Evolutionary conservation across 78 protist genomes (phyloP), one percentile per base, ranked within the genome.

Genomic region (Isochrysis galbana): DNA sequence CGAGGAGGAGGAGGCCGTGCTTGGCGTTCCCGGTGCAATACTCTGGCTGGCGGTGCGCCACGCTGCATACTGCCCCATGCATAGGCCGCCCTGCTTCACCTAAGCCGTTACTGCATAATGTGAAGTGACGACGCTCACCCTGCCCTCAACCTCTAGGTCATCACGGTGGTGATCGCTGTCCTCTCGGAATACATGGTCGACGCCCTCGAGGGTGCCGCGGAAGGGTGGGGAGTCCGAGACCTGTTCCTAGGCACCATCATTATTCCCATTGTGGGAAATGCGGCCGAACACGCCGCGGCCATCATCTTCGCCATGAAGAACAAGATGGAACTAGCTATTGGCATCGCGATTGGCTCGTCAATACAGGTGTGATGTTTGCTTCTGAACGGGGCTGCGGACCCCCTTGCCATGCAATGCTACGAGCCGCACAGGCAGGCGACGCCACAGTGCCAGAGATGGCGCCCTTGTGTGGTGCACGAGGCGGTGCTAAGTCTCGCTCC

Each of bases 201-300:
- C 36, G n/a, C 93, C 36, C 14, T 94, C 44, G 78, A 77, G 70
- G 93, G 41, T 26, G 82, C 83, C 45, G 47, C 93, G 26, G 48
- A 78, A n/a, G 51, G 86, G 32, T 69, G 0, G 23, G n/a, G 61
- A 32, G 72, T 91, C 32, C 42, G 38, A 2, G 17, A 38, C 74
- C 47, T 72, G 29, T 94, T 94, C 87, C 67, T 91, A 44, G 84
- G 92, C 5, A 51, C 87, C 29, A 69, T 91, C 55, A 61, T 94
- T 47, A 14, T 94, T 0, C 95, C 95, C 36, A 82, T 94, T 39
- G 91, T 91, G 2, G 95, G 95, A 39, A 94, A 94, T 32, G 95
- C 93, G 10, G 95, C 95, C 32, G 95, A 94, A 72, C 95, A 94
- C 55, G 90, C 93, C 44, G 72, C 95, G 36, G 95, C 95, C 41